Evolutionary conservation across 139 green algal genomes (phyloP).

Genomic region (Spirogloea muscicola): DNA sequence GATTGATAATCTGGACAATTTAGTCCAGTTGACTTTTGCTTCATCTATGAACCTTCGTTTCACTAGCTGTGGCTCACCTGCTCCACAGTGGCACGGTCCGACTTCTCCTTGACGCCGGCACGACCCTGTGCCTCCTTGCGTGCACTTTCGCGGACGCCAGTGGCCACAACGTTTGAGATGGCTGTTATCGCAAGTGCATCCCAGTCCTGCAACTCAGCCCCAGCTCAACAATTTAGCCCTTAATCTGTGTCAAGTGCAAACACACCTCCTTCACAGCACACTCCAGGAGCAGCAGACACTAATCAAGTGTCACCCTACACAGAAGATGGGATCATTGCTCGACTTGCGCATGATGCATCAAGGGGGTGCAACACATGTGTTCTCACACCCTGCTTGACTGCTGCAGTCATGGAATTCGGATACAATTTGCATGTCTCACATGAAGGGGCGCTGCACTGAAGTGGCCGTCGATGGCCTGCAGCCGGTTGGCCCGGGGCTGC

Average conservation of each 20-base stretch:
- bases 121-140: conserved; percentile 22
- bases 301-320: conserved; percentile 17
- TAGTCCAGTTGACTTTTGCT: too few species aligned
- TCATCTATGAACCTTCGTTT: too few species aligned
- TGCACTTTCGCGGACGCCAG: conserved; percentile 12
- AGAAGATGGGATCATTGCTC: neutral
- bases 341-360: neutral
- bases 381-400: too few species aligned
- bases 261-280: neutral
- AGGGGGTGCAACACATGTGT: neutral
- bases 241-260: neutral
- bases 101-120: conserved; percentile 64
- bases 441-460: conserved; percentile 27
- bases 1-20: too few species aligned
- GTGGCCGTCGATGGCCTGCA: conserved; percentile 11
- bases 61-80: too few species aligned
- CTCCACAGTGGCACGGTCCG: conserved; percentile 87
- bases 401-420: too few species aligned
- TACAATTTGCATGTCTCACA: too few species aligned
- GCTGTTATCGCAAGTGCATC: neutral
- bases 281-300: neutral
- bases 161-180: conserved; percentile 34
- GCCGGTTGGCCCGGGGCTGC: conserved; percentile 28
- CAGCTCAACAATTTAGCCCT: neutral
- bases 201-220: conserved; percentile 23